Evolutionary conservation across 345 rosid genomes (phyloP), one percentile per base, ranked within the genome.

Genomic region (Pseudoturritis turrita): DNA sequence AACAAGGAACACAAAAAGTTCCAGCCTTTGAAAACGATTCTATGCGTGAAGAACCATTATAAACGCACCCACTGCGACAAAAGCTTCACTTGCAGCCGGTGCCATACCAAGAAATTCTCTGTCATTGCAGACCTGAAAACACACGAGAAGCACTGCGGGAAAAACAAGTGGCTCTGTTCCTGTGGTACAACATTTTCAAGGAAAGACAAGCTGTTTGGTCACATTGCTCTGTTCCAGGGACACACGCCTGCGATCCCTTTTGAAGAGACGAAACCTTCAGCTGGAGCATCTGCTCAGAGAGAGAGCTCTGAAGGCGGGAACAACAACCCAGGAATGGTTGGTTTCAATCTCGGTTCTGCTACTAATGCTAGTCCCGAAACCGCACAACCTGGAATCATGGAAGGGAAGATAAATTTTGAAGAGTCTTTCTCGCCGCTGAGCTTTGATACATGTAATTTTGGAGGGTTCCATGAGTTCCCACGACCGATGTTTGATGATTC

Each of bases 131-230:
- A 95, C 81, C 91, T 95, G 28, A 95, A 91, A 77, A 95, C 99
- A 14, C 99, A 95, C 31, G 99, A 95, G 87, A 95, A 95, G 81
- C 99, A 95, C 60, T 91, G 99, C 51, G 99, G 99, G 61, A 88
- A 85, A 81, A 91, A 89, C 77, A 95, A 87, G 81, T 95, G 97
- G 97, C 91, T 95, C 35, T 95, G 99, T 73, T 95, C 99, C 12
- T 95, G 99, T 11, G 96, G 99, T 21, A 95, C 99, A 0, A 91
- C 97, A 0, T 95, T 95, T 68, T 95, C 99, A 0, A 83, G 99
- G 87, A 95, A 95, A 88, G 99, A 95, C 80, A 95, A 95, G 83
- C 84, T 95, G 55, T 91, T 95, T 36, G 97, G 99, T 44, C 99
- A 95, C 73, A 89, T 95, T 51, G 78, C 97, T 64, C 82, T 95